Percentiles rank a stretch among this genome's conserved stretches.
phyloP scores from a whole-genome alignment of 2,329 filamentous ascomycete species.

The Calcarisporium arbuscula region DNA sequence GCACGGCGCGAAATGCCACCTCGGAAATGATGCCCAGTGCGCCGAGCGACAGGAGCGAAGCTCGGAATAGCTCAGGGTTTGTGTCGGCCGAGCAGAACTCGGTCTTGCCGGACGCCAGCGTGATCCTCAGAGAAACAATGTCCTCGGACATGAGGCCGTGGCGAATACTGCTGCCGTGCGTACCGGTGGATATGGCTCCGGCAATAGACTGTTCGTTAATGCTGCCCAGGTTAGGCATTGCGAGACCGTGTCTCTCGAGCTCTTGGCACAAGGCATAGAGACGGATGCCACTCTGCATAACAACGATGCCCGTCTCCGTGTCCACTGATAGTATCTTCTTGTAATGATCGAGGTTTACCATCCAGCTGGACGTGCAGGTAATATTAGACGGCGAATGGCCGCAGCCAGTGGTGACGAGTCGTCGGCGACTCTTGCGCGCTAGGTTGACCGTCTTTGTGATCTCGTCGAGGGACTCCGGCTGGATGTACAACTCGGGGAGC shows the following conservation, averaged over 20 bases:
- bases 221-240: constrained; percentile 87
- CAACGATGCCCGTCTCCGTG: constrained; percentile 56
- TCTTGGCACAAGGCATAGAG: constrained; percentile 66
- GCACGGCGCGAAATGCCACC: constrained; percentile 75
- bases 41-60: constrained; percentile 79
- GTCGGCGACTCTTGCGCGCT: constrained; percentile 72
- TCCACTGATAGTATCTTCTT: constrained; percentile 67
- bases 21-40: constrained; percentile 88
- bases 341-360: constrained; percentile 86
- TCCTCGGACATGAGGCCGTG: constrained; percentile 83
- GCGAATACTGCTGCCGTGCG: constrained; percentile 78
- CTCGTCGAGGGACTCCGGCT: constrained; percentile 71
- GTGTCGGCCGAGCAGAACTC: constrained; percentile 63
- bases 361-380: constrained; percentile 90
- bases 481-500: constrained; percentile 83
- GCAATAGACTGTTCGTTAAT: constrained; percentile 93
- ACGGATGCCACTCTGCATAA: constrained; percentile 84
- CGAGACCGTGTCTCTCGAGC: constrained; percentile 69
- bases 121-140: constrained; percentile 68
- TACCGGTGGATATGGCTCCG: constrained; percentile 87
- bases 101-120: constrained; percentile 72
- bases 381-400: constrained; percentile 88
- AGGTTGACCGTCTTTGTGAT: constrained; percentile 78
- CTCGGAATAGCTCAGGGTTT: constrained; percentile 77
- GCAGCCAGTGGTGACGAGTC: constrained; percentile 80